Base-by-base conservation (phyloP, 345 rosid species). In the Arabidopsis suecica region DNA sequence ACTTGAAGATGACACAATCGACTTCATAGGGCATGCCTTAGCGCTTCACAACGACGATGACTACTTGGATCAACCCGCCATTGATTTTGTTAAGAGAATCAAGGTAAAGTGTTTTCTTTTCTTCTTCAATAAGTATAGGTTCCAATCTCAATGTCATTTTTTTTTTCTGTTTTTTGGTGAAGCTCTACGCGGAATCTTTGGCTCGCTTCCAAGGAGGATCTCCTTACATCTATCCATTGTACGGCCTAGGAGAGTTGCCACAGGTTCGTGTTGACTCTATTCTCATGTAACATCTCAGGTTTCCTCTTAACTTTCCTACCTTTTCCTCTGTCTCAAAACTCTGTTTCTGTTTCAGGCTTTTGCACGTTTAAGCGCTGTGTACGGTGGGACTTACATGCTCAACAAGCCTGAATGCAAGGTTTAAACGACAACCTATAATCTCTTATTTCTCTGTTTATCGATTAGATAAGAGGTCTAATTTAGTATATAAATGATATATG, bases 301-400 rank as follows among this genome's bases (percentile, higher is more conserved):
- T 32, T 42, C 57, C 3, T 18, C 61, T 65, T 58, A 80, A 60
- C 12, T 14, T 36, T 61, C 33, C 1, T 11, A 13, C 18, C 2
- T 61, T 68, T 11, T 47, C 1, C 56, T 42, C 8, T 42, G 41
- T 61, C 51, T 59, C 41, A 40, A 51, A 38, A 2, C 57, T 47
- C 38, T 36, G 57, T 69, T 68, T 56, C 82, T 63, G 2, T 48
- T 55, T 25, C 78, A 90, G 97, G 96, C 97, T 44, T 95, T 95
- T 79, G 97, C 99, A 0, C 95, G 97, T 37, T 80, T 90, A 65
- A 94, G 97, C 79, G 98, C 96, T 7, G 98, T 94, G 60, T 91
- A 92, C 34, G 96, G 97, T 40, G 97, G 97, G 38, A 92, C 97
- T 64, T 92, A 95, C 90, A 95, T 95, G 99, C 97, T 95, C 32